Percentiles rank a stretch among this genome's conserved stretches.
phyloP scores from a whole-genome alignment of 1,284 basidiomycete genomes.

The Dichomitus squalens region DNA sequence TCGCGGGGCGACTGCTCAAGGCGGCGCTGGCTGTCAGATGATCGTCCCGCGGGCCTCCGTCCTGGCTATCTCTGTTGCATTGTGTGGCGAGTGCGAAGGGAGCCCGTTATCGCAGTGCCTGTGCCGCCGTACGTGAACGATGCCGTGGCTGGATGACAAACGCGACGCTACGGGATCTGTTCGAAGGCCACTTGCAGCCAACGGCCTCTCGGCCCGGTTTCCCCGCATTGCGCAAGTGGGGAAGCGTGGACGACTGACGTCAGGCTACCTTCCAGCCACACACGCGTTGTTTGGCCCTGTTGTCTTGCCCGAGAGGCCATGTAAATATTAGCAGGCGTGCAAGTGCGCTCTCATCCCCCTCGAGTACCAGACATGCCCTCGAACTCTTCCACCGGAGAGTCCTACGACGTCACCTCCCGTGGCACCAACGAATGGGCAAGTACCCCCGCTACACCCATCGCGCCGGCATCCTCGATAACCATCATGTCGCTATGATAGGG shows the following conservation, averaged over 20 bases:
- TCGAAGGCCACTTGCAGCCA: no score
- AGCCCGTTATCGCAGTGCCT: background rate
- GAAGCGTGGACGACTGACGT: no score
- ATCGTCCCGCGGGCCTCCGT: background rate
- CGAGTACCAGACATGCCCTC: conserved; percentile 10
- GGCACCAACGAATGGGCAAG: conserved; percentile 31
- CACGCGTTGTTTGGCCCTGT: conserved; percentile 9
- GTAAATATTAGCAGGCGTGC: no score
- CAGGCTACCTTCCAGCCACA: conserved; percentile 4
- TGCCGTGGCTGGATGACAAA: background rate
- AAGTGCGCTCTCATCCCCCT: no score
- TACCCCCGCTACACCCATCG: background rate
- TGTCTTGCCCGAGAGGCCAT: background rate
- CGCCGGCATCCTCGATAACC: no score
- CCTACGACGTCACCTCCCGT: conserved; percentile 23
- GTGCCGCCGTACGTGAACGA: background rate
- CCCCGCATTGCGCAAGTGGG: no score
- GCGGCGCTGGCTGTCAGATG: conserved; percentile 6
- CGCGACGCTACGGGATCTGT: no score
- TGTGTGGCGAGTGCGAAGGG: background rate
- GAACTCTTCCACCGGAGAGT: conserved; percentile 9
- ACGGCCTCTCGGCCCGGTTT: background rate
- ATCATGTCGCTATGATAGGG: no score
- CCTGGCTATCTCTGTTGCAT: background rate
- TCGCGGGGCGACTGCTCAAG: no score